Conservation (phyloP, 495 filamentous ascomycete genomes). For the Hypoxylon rickii region DNA sequence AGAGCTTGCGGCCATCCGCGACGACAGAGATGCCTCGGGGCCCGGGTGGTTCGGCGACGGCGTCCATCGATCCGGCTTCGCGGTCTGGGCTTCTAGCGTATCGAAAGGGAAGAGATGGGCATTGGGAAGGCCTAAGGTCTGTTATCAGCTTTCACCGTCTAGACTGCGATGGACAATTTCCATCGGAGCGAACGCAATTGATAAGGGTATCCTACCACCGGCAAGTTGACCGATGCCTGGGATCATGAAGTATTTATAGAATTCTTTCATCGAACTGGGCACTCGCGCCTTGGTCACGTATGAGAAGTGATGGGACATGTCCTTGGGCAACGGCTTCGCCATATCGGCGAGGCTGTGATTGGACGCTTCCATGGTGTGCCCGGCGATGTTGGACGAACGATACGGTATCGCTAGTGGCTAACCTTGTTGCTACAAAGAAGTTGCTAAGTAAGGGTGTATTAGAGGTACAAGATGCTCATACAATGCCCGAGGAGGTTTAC, state of each 20-base stretch:
- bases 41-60: slow-evolving; percentile 63
- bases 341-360: slow-evolving; percentile 13
- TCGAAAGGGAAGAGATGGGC: slow-evolving; percentile 86
- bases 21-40: slow-evolving; percentile 34
- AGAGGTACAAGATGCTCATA: background rate
- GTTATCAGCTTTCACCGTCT: slow-evolving; percentile 1
- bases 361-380: slow-evolving; percentile 25
- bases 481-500: too few species aligned
- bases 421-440: background rate
- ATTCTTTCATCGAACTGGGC: slow-evolving; percentile 70
- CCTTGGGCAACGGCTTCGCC: slow-evolving; percentile 59
- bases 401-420: background rate
- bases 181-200: background rate
- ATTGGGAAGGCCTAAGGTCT: slow-evolving; percentile 70
- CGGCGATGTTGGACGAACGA: background rate
- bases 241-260: slow-evolving; percentile 84
- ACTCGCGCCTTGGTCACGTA: slow-evolving; percentile 64
- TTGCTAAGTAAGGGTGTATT: background rate
- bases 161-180: background rate
- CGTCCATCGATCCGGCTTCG: slow-evolving; percentile 72
- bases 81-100: slow-evolving; percentile 80
- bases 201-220: slow-evolving; percentile 64
- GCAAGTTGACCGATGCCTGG: slow-evolving; percentile 86
- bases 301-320: slow-evolving; percentile 81
- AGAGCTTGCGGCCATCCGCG: slow-evolving; percentile 14